phyloP scores from a whole-genome alignment of 345 rosid genomes.

The Moringa oleifera region DNA sequence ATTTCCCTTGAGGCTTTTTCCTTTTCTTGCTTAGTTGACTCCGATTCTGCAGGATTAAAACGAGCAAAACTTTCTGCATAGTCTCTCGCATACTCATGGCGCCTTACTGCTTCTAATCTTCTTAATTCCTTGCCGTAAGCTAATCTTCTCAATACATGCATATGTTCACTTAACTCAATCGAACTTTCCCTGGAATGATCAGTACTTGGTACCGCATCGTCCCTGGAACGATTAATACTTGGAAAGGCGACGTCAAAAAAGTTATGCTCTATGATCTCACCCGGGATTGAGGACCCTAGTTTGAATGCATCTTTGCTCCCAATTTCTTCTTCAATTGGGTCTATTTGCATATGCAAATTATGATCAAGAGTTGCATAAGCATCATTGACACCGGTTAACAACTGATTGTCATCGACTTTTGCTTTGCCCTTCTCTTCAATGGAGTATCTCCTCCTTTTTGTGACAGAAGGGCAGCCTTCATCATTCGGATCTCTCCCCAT shows the following conservation, averaged over 20 bases:
- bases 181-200: no score
- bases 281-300: not conserved
- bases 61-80: constrained; percentile 16
- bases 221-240: not conserved
- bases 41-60: not conserved
- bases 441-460: constrained; percentile 16
- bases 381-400: not conserved
- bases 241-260: not conserved
- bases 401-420: constrained; percentile 2
- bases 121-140: no score
- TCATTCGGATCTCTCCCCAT: constrained; percentile 12
- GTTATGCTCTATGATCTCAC: not conserved
- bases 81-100: constrained; percentile 5
- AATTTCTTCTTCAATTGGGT: not conserved
- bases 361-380: not conserved
- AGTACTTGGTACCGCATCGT: not conserved
- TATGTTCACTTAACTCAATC: no score
- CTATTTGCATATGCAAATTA: not conserved
- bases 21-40: not conserved
- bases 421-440: constrained; percentile 13
- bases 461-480: constrained; percentile 9
- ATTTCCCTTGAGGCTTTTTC: not conserved
- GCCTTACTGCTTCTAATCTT: constrained; percentile 1
- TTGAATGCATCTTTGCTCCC: not conserved
- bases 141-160: no score